Evolutionary conservation across 2,329 filamentous ascomycete genomes (phyloP), one percentile per base, ranked within the genome.

Genomic region (Aspergillus glaucus): DNA sequence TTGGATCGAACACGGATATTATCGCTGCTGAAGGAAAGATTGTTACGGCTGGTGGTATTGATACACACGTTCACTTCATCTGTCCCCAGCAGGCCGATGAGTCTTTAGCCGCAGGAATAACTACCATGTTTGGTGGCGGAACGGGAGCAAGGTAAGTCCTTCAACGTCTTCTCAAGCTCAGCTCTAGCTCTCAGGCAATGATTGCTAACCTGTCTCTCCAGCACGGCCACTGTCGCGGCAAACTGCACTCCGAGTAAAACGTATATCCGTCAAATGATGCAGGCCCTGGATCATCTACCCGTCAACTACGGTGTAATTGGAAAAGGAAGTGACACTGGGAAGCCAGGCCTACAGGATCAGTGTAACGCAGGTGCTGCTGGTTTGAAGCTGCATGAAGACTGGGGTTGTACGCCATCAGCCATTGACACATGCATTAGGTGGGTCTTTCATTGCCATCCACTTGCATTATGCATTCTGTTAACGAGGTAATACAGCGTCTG

Each of bases 371-470:
- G 90, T 12, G 88, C 84, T 1, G 91, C 87, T 61, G 90, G 90
- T 6, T 78, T 95, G 50, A 95, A 95, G 68, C 75, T 95, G 5
- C 90, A 95, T 66, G 90, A 95, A 71, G 90, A 95, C 69, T 95
- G 90, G 90, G 90, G 90, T 48, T 81, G 79, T 34, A 95, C 90
- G 2, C 90, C 90, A 0, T 85, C 87, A 2, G 88, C 88, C 30
- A 95, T 95, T 62, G 89, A 95, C 66, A 77, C 85, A 1, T 95
- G 90, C 63, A 77, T 93, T 7, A 72, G 21, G 42, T 43, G 24
- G n/a, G 42, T 6, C 9, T 42, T 24, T 3, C 39, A 40, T 40
- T 15, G 6, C 36, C 7, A 17, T 21, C 12, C 19, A 24, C 14
- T 21, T 14, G 6, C 6, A 14, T 21, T 24, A 42, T 24, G 22